Percentiles rank a stretch among this genome's conserved stretches.
These are phyloP conservation scores for Aspergillus bertholletiae DNA, from an alignment of 495 filamentous ascomycete genomes.

Conservation along the genomic window DNA sequence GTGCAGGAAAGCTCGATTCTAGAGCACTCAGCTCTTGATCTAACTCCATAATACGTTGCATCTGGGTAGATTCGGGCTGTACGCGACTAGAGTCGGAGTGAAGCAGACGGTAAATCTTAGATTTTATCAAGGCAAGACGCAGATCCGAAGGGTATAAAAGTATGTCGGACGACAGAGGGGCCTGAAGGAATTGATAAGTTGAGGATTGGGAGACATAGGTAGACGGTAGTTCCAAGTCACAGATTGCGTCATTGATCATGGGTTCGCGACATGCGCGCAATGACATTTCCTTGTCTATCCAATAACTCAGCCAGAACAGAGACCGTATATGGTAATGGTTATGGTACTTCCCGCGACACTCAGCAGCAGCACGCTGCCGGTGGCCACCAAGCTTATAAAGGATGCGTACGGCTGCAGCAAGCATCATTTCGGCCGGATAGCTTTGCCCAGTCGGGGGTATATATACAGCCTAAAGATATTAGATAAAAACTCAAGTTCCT, in stretches of 20 bases:
- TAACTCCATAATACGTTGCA: conserved; percentile 25
- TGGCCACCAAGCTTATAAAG: conserved; percentile 21
- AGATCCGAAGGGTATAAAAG: conserved; percentile 29
- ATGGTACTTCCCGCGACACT: background rate
- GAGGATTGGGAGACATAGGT: conserved; percentile 19
- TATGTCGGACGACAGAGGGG: conserved; percentile 16
- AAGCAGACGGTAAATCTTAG: conserved; percentile 23
- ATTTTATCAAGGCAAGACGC: conserved; percentile 26
- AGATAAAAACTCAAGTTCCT: background rate
- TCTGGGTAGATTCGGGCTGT: conserved; percentile 16
- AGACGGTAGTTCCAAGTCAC: conserved; percentile 27
- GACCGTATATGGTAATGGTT: conserved; percentile 23
- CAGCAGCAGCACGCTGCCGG: background rate
- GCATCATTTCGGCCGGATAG: conserved; percentile 17
- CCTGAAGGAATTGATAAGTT: conserved; percentile 20
- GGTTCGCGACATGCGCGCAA: conserved; percentile 26
- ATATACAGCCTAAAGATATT: conserved; percentile 14
- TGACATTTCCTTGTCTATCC: conserved; percentile 30
- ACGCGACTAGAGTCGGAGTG: conserved; percentile 15
- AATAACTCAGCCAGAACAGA: conserved; percentile 37
- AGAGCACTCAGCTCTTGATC: conserved; percentile 24
- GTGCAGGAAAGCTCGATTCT: conserved; percentile 16
- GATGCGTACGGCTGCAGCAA: conserved; percentile 19
- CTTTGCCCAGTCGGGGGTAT: conserved; percentile 21
- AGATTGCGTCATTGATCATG: conserved; percentile 26